A percentile compares a stretch with the other conserved stretches of the same genome.
Evolutionary conservation across 2,329 filamentous ascomycete genomes (phyloP).

Genomic region (Nothophaeocryptopus gaeumannii): DNA sequence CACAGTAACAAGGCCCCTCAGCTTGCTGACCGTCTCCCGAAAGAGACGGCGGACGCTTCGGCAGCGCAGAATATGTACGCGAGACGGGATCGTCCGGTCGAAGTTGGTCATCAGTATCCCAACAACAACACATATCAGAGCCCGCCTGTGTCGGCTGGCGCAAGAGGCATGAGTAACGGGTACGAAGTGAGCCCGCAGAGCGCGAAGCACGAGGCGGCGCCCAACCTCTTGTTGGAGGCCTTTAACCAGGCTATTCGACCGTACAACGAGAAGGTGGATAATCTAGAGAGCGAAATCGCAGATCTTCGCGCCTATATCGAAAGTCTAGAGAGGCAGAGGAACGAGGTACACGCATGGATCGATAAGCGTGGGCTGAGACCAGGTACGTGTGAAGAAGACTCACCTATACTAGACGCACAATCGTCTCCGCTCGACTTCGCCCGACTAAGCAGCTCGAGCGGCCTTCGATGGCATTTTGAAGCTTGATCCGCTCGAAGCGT

Average conservation of each 20-base stretch:
- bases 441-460: too few relatives aligned
- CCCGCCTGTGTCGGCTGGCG: conserved; percentile 6
- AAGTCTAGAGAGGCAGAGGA: conserved; percentile 50
- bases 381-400: conserved; percentile 39
- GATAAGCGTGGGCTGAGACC: conserved; percentile 54
- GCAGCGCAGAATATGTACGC: conserved; percentile 45
- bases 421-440: too few relatives aligned
- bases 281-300: conserved; percentile 50
- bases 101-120: conserved; percentile 26
- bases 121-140: conserved; percentile 6
- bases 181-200: conserved; percentile 22
- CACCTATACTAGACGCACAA: background rate
- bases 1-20: conserved; percentile 31
- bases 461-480: background rate
- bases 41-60: conserved; percentile 30
- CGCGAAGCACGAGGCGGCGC: conserved; percentile 42
- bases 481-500: background rate
- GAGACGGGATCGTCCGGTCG: conserved; percentile 43
- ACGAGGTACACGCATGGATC: conserved; percentile 54
- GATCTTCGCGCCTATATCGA: conserved; percentile 52
- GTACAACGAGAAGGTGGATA: conserved; percentile 53
- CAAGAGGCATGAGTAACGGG: conserved; percentile 6
- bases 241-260: conserved; percentile 54
- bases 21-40: conserved; percentile 21
- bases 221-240: conserved; percentile 51